A percentile compares a stretch with the other conserved stretches of the same genome.
These are phyloP conservation scores for Hebeloma cylindrosporum DNA, from an alignment of 768 basidiomycete species.

Conservation along the genomic window DNA sequence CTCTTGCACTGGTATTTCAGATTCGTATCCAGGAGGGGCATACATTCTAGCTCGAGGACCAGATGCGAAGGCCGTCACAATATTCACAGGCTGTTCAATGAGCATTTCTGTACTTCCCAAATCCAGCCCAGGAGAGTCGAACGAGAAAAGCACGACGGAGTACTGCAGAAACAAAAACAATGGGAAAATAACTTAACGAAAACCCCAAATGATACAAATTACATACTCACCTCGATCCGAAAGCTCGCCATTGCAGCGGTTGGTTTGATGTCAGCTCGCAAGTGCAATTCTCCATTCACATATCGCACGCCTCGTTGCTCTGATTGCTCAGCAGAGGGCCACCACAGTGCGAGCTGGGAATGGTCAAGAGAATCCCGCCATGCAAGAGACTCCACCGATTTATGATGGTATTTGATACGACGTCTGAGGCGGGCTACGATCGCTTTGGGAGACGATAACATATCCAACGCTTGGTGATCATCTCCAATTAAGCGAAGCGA, in stretches of 20 bases:
- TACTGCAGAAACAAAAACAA: slow-evolving; percentile 32
- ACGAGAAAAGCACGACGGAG: slow-evolving; percentile 36
- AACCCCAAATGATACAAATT: slow-evolving; percentile 1
- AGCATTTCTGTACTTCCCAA: slow-evolving; percentile 25
- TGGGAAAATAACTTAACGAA: no score
- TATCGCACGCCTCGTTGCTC: slow-evolving; percentile 22
- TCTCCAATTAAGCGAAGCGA: slow-evolving; percentile 28
- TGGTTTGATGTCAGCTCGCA: slow-evolving; percentile 31
- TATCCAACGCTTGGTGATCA: slow-evolving; percentile 33
- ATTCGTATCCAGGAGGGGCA: slow-evolving; percentile 29
- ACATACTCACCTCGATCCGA: slow-evolving; percentile 33
- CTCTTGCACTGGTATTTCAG: slow-evolving; percentile 1
- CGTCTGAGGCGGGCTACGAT: slow-evolving; percentile 26
- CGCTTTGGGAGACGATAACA: slow-evolving; percentile 30
- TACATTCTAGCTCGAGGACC: slow-evolving; percentile 31
- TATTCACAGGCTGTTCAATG: slow-evolving; percentile 31
- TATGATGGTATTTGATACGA: background rate
- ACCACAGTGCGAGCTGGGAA: slow-evolving; percentile 9
- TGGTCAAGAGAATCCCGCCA: slow-evolving; percentile 2
- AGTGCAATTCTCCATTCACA: slow-evolving; percentile 36
- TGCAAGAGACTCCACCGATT: background rate
- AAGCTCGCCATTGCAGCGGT: slow-evolving; percentile 37
- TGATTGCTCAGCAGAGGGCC: slow-evolving; percentile 9
- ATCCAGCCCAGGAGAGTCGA: slow-evolving; percentile 32
- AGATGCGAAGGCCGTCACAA: slow-evolving; percentile 31